Evolutionary conservation across 306 rosid species (phyloP).

Genomic region (Begonia fuchsioides): DNA sequence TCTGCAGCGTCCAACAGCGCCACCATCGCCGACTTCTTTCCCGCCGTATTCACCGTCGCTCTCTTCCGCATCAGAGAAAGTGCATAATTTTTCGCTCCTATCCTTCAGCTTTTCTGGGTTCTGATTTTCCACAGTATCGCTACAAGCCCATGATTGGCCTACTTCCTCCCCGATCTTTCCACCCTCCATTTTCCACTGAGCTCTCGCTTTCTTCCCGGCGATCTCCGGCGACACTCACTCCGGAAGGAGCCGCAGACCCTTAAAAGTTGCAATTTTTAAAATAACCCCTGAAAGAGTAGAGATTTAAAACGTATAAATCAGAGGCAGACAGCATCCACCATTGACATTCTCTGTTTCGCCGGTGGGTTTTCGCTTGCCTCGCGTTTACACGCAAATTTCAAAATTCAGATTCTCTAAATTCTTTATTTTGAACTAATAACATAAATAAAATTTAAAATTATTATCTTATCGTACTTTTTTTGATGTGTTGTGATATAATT

Average conservation of each 20-base stretch:
- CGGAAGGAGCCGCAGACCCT: background rate
- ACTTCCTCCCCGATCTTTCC: conserved; percentile 40
- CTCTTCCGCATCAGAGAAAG: conserved; percentile 12
- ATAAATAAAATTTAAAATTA: no score
- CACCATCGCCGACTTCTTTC: conserved; percentile 7
- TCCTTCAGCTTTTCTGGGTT: conserved; percentile 18
- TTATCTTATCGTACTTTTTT: no score
- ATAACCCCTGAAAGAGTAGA: background rate
- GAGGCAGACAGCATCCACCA: no score
- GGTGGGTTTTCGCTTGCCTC: no score
- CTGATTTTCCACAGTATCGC: conserved; percentile 17
- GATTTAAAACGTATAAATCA: background rate
- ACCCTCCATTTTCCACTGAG: conserved; percentile 31
- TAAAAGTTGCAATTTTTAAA: background rate
- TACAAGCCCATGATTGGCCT: conserved; percentile 46
- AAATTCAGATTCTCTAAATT: no score
- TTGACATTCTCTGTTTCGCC: no score
- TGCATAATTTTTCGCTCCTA: conserved; percentile 22
- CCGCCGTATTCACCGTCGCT: conserved; percentile 31
- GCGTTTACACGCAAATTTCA: no score
- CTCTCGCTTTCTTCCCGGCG: background rate
- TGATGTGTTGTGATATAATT: no score
- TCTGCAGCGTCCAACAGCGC: conserved; percentile 13
- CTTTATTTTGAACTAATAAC: no score
- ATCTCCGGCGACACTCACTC: no score